These are phyloP conservation scores for Calonectria hawksworthii DNA, from an alignment of 2,329 filamentous ascomycete species.

Conservation along the genomic window DNA sequence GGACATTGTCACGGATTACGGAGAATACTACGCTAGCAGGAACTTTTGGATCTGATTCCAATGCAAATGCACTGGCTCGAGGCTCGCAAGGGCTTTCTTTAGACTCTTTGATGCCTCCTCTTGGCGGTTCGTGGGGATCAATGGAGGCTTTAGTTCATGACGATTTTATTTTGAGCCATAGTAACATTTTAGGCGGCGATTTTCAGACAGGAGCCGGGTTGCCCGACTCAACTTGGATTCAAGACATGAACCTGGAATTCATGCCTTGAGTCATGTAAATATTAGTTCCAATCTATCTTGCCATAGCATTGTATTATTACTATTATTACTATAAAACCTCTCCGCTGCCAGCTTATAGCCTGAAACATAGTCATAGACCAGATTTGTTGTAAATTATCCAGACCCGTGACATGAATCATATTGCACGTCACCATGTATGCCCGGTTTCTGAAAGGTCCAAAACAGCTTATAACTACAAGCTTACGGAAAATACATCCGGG, in stretches of 20 bases:
- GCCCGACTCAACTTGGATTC: not conserved
- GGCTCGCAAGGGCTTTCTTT: not conserved
- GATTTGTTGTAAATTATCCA: no score
- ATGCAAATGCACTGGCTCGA: not conserved
- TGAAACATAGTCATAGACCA: not conserved
- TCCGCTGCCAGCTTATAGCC: not conserved
- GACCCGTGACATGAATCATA: not conserved
- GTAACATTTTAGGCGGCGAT: not conserved
- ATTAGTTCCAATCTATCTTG: not conserved
- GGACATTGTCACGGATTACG: not conserved
- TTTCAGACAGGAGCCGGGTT: not conserved
- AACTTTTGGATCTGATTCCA: not conserved
- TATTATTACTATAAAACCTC: not conserved
- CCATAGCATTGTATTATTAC: not conserved
- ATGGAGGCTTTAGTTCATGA: slow-evolving; percentile 14
- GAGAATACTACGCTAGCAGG: not conserved
- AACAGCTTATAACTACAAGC: not conserved
- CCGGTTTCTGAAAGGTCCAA: no score
- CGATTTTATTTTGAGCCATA: slow-evolving; percentile 11
- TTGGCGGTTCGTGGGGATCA: slow-evolving; percentile 2
- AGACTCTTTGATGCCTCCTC: not conserved
- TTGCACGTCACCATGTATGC: not conserved
- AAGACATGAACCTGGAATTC: not conserved
- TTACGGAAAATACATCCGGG: not conserved
- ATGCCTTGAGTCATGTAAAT: not conserved